Evolutionary conservation across 163 green algal genomes (phyloP).

Genomic region (Smithsoniella earleae): DNA sequence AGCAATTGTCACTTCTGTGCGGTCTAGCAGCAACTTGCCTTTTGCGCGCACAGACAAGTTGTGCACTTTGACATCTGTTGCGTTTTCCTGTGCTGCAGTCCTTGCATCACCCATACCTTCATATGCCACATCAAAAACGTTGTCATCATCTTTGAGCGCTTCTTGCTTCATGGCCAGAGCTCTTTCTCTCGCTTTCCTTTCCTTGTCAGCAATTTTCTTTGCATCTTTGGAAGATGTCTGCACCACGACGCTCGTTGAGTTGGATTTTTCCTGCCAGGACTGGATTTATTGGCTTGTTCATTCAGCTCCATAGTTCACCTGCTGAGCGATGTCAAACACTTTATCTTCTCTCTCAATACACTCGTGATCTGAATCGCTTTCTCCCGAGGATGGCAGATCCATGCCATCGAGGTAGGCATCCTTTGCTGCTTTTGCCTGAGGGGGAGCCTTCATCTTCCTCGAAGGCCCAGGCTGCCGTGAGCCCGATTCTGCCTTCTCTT

Average conservation of each 20-base stretch:
- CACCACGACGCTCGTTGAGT: too few species aligned
- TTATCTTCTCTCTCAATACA: slow-evolving; percentile 29
- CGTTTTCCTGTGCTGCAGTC: slow-evolving; percentile 43
- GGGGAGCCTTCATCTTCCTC: slow-evolving; percentile 10
- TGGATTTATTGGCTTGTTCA: too few species aligned
- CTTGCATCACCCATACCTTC: slow-evolving; percentile 58
- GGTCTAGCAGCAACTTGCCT: slow-evolving; percentile 94
- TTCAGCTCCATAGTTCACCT: too few species aligned
- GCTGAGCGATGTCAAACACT: slow-evolving; percentile 33
- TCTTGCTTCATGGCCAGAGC: slow-evolving; percentile 64
- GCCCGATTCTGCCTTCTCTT: slow-evolving; percentile 22
- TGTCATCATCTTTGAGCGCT: slow-evolving; percentile 87
- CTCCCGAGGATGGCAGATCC: slow-evolving; percentile 57
- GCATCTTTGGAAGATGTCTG: slow-evolving; percentile 52
- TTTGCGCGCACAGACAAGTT: slow-evolving; percentile 91
- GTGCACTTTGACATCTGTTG: slow-evolving; percentile 93
- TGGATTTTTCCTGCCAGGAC: background rate
- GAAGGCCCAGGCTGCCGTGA: too few species aligned
- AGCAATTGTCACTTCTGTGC: slow-evolving; percentile 80
- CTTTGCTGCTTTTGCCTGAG: slow-evolving; percentile 30
- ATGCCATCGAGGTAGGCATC: slow-evolving; percentile 64
- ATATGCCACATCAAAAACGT: slow-evolving; percentile 93
- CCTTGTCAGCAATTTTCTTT: slow-evolving; percentile 80
- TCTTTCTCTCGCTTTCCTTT: slow-evolving; percentile 69
- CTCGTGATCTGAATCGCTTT: slow-evolving; percentile 45